Percentiles rank a stretch among this genome's conserved stretches.
These are phyloP conservation scores for Fusarium pilosicola DNA, from an alignment of 2,329 filamentous ascomycete genomes.

Conservation along the genomic window DNA sequence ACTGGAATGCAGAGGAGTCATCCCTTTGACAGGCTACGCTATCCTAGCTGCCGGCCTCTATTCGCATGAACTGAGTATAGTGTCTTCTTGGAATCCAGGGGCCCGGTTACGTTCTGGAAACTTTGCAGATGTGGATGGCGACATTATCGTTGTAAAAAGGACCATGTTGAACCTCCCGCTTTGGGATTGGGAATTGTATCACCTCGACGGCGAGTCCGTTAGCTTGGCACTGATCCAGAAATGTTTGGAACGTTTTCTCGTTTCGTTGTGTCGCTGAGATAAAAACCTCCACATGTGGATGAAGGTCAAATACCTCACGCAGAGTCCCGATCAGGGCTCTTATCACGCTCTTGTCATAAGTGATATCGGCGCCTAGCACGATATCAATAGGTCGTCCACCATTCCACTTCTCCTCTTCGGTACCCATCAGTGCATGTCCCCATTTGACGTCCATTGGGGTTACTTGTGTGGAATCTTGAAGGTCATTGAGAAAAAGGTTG, in stretches of 20 bases:
- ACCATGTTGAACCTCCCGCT: constrained; percentile 60
- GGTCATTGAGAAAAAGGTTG: constrained; percentile 74
- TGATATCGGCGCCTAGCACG: constrained; percentile 81
- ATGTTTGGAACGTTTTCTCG: constrained; percentile 72
- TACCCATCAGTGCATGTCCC: constrained; percentile 69
- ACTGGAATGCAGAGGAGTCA: constrained; percentile 39
- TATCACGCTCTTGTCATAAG: constrained; percentile 74
- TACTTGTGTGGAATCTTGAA: constrained; percentile 61
- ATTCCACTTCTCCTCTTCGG: constrained; percentile 65
- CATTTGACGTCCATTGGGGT: constrained; percentile 68
- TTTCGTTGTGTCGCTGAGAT: constrained; percentile 79
- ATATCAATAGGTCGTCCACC: constrained; percentile 64
- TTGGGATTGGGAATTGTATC: constrained; percentile 54
- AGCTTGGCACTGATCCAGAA: constrained; percentile 67
- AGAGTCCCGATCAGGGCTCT: constrained; percentile 73
- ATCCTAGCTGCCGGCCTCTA: not conserved
- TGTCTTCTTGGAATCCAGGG: not conserved
- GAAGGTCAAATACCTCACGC: constrained; percentile 67
- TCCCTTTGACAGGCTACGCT: constrained; percentile 5
- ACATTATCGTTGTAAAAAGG: constrained; percentile 72
- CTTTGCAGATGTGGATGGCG: constrained; percentile 64
- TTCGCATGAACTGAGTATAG: constrained; percentile 15
- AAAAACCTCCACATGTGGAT: constrained; percentile 66
- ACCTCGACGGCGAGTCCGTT: constrained; percentile 56
- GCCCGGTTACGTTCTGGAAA: constrained; percentile 39